Percentiles rank a stretch among this genome's conserved stretches.
phyloP scores from a whole-genome alignment of 768 basidiomycete genomes.

The Chalciporus chontae region DNA sequence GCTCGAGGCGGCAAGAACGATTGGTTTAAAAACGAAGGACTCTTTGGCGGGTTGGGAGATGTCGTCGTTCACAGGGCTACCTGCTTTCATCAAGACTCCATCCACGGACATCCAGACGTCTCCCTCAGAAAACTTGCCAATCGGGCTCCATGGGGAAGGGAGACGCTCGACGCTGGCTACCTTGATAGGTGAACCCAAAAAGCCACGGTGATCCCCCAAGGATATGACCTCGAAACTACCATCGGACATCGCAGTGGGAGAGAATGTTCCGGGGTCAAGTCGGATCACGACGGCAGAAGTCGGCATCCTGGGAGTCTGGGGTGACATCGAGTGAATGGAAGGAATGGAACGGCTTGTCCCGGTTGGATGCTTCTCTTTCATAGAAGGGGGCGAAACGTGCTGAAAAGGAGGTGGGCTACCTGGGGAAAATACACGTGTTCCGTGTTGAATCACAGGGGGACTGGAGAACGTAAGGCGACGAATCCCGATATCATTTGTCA shows the following conservation, averaged over 20 bases:
- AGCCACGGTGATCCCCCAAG: constrained; percentile 11
- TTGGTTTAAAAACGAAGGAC: background rate
- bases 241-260: constrained; percentile 24
- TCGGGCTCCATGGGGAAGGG: constrained; percentile 31
- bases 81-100: constrained; percentile 14
- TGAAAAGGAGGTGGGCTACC: constrained; percentile 7
- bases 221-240: constrained; percentile 23
- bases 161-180: constrained; percentile 10
- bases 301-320: constrained; percentile 10
- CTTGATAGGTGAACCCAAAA: constrained; percentile 7
- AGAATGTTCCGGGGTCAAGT: constrained; percentile 23
- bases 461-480: background rate
- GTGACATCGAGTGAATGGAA: constrained; percentile 6
- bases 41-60: background rate
- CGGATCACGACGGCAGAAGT: constrained; percentile 12
- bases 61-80: constrained; percentile 10
- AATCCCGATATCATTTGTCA: background rate
- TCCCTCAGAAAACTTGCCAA: constrained; percentile 2
- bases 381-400: background rate
- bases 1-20: constrained; percentile 1
- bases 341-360: constrained; percentile 1
- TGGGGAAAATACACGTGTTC: background rate
- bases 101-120: constrained; percentile 26
- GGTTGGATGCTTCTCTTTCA: background rate
- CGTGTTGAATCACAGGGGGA: background rate